These are phyloP conservation scores for Colletotrichum echinochloae DNA, from an alignment of 2,329 filamentous ascomycete genomes.

Conservation along the genomic window DNA sequence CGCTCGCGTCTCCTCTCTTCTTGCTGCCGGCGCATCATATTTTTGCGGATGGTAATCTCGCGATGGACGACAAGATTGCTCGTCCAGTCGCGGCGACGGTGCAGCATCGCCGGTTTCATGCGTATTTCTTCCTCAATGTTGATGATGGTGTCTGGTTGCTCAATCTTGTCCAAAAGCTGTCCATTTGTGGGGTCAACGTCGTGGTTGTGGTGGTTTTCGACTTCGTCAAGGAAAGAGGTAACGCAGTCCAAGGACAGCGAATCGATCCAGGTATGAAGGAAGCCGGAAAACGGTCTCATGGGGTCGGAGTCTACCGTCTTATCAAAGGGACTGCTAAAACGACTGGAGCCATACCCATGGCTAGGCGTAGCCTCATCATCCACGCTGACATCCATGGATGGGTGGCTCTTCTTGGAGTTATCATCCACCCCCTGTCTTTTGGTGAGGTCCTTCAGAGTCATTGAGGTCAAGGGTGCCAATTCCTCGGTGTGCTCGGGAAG, in stretches of 20 bases:
- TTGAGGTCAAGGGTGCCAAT: background rate
- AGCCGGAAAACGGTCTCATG: background rate
- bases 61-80: slow-evolving; percentile 37
- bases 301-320: too few species aligned
- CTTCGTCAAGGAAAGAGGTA: slow-evolving; percentile 18
- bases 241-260: background rate
- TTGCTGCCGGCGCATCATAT: slow-evolving; percentile 11
- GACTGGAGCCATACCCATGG: background rate
- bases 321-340: background rate
- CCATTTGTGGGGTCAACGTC: slow-evolving; percentile 56
- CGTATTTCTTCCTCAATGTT: slow-evolving; percentile 33
- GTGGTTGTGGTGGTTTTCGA: slow-evolving; percentile 42
- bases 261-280: slow-evolving; percentile 17
- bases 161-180: slow-evolving; percentile 48
- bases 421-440: background rate
- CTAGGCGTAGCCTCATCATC: background rate
- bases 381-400: slow-evolving; percentile 32
- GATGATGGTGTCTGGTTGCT: slow-evolving; percentile 48
- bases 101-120: slow-evolving; percentile 27
- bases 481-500: background rate
- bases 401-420: slow-evolving; percentile 30
- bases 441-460: background rate
- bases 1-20: background rate
- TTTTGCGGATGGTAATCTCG: slow-evolving; percentile 24
- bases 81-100: slow-evolving; percentile 43